Conservation (phyloP, 352 stramenopile species). For the Plasmopara viticola region DNA sequence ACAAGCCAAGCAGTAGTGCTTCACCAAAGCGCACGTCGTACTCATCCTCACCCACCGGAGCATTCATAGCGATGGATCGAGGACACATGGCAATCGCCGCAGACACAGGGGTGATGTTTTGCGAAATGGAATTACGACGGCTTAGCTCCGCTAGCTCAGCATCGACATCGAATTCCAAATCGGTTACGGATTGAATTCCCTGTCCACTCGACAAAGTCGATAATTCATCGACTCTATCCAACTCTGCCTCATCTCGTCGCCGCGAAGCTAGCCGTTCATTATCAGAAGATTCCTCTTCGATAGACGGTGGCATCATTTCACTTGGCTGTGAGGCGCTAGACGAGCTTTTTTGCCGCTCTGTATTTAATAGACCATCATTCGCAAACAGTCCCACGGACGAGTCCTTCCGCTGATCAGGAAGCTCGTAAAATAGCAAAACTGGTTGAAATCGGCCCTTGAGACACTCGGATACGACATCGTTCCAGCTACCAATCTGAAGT, state of each 20-base stretch:
- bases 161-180: constrained; percentile 46
- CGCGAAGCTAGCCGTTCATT: constrained; percentile 34
- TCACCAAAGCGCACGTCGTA: constrained; percentile 80
- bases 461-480: constrained; percentile 67
- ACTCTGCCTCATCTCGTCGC: constrained; percentile 21
- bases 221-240: constrained; percentile 31
- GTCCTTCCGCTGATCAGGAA: constrained; percentile 75
- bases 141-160: constrained; percentile 48
- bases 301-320: constrained; percentile 43
- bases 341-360: constrained; percentile 46
- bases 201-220: constrained; percentile 9
- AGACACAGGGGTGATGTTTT: constrained; percentile 76
- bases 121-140: constrained; percentile 40
- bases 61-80: constrained; percentile 70
- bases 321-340: constrained; percentile 49
- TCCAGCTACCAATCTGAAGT: constrained; percentile 67
- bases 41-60: constrained; percentile 38
- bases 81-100: constrained; percentile 74
- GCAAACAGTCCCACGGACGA: constrained; percentile 67
- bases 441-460: constrained; percentile 79
- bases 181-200: constrained; percentile 22
- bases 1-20: constrained; percentile 68
- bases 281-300: constrained; percentile 46
- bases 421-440: constrained; percentile 79
- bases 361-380: constrained; percentile 21